These are phyloP conservation scores for Zizania palustris DNA, from an alignment of 202 grass and related monocot species.

Conservation along the genomic window DNA sequence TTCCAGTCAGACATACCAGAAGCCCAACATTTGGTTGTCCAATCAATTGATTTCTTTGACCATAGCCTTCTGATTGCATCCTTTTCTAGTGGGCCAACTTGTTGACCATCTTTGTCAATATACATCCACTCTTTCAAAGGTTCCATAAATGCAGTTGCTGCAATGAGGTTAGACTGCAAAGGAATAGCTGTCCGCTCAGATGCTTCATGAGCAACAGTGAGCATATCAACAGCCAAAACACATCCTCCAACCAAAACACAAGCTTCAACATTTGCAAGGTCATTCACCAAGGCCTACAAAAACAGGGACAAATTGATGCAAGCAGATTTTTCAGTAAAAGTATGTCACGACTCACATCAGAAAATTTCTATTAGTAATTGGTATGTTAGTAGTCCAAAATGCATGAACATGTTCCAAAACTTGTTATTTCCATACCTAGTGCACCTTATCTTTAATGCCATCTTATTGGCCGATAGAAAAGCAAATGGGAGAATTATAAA, in stretches of 20 bases:
- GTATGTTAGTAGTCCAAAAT: conserved; percentile 22
- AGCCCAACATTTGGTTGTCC: conserved; percentile 96
- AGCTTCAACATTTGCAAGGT: conserved; percentile 94
- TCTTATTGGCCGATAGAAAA: conserved; percentile 16
- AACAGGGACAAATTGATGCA: conserved; percentile 27
- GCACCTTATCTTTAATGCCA: conserved; percentile 15
- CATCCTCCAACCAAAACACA: conserved; percentile 95
- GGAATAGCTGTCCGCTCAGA: conserved; percentile 95
- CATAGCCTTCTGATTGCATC: conserved; percentile 93
- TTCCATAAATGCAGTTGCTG: conserved; percentile 92
- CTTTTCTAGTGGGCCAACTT: conserved; percentile 90
- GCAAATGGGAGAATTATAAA: conserved; percentile 1
- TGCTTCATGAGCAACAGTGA: conserved; percentile 82
- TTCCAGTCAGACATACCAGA: conserved; percentile 97
- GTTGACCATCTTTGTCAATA: conserved; percentile 82
- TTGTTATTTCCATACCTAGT: conserved; percentile 11
- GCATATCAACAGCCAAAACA: conserved; percentile 90
- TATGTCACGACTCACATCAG: conserved; percentile 17
- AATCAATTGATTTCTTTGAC: conserved; percentile 92
- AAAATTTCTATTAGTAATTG: conserved; percentile 23
- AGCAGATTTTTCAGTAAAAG: conserved; percentile 37
- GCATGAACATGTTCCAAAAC: conserved; percentile 10
- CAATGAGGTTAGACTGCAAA: conserved; percentile 97
- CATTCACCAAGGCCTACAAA: conserved; percentile 87
- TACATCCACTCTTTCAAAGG: conserved; percentile 98